A percentile compares a stretch with the other conserved stretches of the same genome.
Evolutionary conservation across 1,284 basidiomycete genomes (phyloP).

Genomic region (Pascua guehoae): DNA sequence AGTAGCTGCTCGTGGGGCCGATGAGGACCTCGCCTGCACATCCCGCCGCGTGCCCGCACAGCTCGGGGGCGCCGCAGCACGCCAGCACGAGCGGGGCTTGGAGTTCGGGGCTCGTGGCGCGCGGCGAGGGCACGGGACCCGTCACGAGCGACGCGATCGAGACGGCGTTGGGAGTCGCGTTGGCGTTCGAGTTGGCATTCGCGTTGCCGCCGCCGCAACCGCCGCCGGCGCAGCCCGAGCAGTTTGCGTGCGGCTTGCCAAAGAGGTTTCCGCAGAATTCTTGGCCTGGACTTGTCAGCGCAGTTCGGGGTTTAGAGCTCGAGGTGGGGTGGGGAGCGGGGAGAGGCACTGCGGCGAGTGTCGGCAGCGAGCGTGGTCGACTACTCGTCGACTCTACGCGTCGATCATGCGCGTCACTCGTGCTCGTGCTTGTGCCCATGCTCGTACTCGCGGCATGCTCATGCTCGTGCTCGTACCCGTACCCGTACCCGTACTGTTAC

Average conservation of each 20-base stretch:
- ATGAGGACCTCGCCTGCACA: constrained; percentile 28
- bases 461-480: not conserved
- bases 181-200: too few relatives aligned
- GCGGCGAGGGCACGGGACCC: constrained; percentile 1
- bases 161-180: not conserved
- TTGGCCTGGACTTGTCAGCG: constrained; percentile 50
- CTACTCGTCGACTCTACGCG: too few relatives aligned
- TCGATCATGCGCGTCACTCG: constrained; percentile 51
- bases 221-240: constrained; percentile 8
- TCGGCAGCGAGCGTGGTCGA: too few relatives aligned
- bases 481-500: too few relatives aligned
- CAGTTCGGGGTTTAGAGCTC: too few relatives aligned
- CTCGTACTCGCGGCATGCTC: constrained; percentile 31
- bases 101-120: constrained; percentile 3
- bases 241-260: constrained; percentile 23
- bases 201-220: constrained; percentile 1
- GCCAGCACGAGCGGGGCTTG: constrained; percentile 32
- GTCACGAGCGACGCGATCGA: constrained; percentile 8
- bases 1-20: constrained; percentile 1
- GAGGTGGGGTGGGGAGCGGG: too few relatives aligned
- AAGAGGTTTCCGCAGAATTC: constrained; percentile 77
- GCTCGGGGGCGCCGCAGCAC: constrained; percentile 42
- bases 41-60: constrained; percentile 33
- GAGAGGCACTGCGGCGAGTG: too few relatives aligned
- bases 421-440: not conserved